Percentiles rank a stretch among this genome's conserved stretches.
Conservation (phyloP, 352 stramenopile species). For the Globisporangium heterothallicum region DNA sequence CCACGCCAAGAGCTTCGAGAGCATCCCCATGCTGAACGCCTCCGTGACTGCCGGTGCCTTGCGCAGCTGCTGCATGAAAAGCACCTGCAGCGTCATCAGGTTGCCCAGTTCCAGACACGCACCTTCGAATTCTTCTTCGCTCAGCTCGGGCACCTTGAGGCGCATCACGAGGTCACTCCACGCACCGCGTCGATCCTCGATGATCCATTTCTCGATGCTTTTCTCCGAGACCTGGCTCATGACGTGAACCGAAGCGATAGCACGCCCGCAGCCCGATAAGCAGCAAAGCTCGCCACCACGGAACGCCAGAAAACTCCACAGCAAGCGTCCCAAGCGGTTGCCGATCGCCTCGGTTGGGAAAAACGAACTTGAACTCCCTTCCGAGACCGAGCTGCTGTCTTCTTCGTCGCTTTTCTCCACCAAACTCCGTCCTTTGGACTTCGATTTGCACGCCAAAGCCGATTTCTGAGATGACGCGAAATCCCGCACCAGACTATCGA, state of each 20-base stretch:
- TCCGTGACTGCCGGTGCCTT: constrained; percentile 61
- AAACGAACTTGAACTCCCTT: constrained; percentile 3
- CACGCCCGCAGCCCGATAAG: constrained; percentile 59
- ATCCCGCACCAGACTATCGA: constrained; percentile 71
- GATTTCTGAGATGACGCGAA: constrained; percentile 63
- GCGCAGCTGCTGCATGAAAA: constrained; percentile 70
- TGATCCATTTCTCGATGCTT: constrained; percentile 83
- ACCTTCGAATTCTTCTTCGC: constrained; percentile 70
- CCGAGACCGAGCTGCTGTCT: background rate
- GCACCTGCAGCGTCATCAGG: constrained; percentile 69
- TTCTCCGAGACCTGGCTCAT: constrained; percentile 80
- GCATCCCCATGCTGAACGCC: constrained; percentile 56
- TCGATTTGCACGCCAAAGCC: constrained; percentile 16
- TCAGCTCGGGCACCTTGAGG: constrained; percentile 74
- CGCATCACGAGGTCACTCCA: constrained; percentile 57
- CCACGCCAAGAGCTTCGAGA: constrained; percentile 70
- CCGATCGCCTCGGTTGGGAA: constrained; percentile 49
- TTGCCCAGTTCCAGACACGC: constrained; percentile 69
- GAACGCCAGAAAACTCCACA: constrained; percentile 82
- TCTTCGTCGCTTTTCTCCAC: constrained; percentile 18
- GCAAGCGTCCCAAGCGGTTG: constrained; percentile 46
- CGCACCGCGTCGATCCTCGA: constrained; percentile 60
- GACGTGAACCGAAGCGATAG: constrained; percentile 73
- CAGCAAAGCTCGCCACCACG: constrained; percentile 74
- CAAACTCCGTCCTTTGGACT: constrained; percentile 6